Base-by-base conservation (phyloP, 169 alveolate genomes). In the Plasmodium blacklocki region DNA sequence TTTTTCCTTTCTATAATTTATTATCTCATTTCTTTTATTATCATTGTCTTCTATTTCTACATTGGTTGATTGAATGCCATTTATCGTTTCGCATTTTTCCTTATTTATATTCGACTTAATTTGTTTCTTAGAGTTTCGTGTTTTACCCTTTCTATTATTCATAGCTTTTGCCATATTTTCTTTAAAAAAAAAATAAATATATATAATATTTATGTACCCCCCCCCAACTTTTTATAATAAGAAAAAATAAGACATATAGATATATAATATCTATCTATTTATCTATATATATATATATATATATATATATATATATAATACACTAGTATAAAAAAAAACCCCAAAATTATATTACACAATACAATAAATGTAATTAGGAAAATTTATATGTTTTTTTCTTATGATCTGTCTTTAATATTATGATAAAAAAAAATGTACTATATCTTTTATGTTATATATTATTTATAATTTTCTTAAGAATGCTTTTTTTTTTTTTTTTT, bases 121-220 rank as follows among this genome's bases (percentile, higher is more conserved):
- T 32, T 43, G 5, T 23, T 64, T 70, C 47, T 47, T 58, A 19
- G 52, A 21, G 67, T 15, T 26, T 2, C 50, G 45, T 21, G 21
- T 73, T 50, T 76, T 59, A 26, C 60, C 18, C 54, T 14, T 64
- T n/a, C 67, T 71, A 26, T 76, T 70, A 76, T 32, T 76, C 47
- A 19, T 56, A 59, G 50, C 89, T 76, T 60, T 68, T 14, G 50
- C 76, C 76, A 64, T 76, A 49, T 73, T 70, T 76, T 15, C 8
- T 56, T n/a, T n/a, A 56, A 60, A 60, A 60, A 19, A 15, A 60
- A 60, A 26, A 19, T 18, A 18, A 19, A 60, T 60, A 60, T 60
- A 19, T 60, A 60, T 60, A 59, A 18, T 59, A 59, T n/a, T 19
- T 11, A 60, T 60, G 45, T 60, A 12, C 18, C 62, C 6, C 18